phyloP scores from a whole-genome alignment of 169 alveolate species.

The Eimeria nieschulzi region DNA sequence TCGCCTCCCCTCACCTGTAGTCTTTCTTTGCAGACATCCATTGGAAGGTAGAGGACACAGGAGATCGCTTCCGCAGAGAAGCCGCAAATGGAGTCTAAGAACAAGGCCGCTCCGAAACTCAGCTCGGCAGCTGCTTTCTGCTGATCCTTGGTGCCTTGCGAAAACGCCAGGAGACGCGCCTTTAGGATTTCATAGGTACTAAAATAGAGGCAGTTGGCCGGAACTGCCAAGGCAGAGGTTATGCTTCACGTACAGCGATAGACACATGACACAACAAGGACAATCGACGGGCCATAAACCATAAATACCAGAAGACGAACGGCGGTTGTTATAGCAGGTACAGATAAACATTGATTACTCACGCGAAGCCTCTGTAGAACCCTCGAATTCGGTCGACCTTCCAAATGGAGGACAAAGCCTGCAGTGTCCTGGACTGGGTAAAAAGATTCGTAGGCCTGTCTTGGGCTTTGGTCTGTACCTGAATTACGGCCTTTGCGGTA shows the following conservation, averaged over 20 bases:
- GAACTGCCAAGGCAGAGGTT: conserved; percentile 65
- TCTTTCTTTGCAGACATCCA: conserved; percentile 79
- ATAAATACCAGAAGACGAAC: not conserved
- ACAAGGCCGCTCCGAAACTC: conserved; percentile 7
- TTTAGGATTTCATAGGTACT: conserved; percentile 66
- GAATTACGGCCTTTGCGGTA: conserved; percentile 74
- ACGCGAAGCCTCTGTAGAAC: conserved; percentile 72
- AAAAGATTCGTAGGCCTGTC: not conserved
- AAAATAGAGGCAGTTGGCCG: conserved; percentile 75
- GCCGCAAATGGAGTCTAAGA: conserved; percentile 72
- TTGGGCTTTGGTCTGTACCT: conserved; percentile 41
- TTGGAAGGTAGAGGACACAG: conserved; percentile 78
- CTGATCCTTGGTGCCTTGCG: not conserved
- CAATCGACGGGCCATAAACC: not conserved
- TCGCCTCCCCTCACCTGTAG: conserved; percentile 67
- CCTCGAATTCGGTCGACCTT: conserved; percentile 25
- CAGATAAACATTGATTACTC: not conserved
- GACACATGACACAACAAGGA: not conserved
- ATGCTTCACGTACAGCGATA: conserved; percentile 37
- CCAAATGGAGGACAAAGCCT: conserved; percentile 11
- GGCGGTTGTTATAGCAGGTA: not conserved
- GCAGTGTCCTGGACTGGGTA: conserved; percentile 15
- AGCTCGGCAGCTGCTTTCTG: conserved; percentile 1
- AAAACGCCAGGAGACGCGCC: conserved; percentile 9
- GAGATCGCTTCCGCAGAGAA: conserved; percentile 76